Percentiles rank a stretch among this genome's conserved stretches.
Evolutionary conservation across 805 yeast species (phyloP).

Genomic region (Candida nemodendra): DNA sequence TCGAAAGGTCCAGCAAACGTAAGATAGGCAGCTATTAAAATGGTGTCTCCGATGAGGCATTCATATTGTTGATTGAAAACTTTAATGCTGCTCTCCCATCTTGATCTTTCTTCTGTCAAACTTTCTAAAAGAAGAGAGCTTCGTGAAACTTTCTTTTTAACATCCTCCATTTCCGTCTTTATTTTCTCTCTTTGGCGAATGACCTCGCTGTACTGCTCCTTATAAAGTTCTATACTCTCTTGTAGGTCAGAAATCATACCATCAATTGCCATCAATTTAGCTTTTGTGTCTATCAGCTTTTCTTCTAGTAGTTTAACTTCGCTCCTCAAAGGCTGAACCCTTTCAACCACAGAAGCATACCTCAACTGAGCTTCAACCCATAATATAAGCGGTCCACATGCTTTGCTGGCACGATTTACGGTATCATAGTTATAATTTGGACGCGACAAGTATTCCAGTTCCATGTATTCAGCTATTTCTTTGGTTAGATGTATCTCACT

Average conservation of each 20-base stretch:
- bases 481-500: slow-evolving; percentile 56
- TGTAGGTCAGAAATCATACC: slow-evolving; percentile 80
- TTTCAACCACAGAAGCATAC: slow-evolving; percentile 69
- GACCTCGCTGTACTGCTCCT: slow-evolving; percentile 64
- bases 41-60: slow-evolving; percentile 59
- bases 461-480: slow-evolving; percentile 56
- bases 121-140: slow-evolving; percentile 62
- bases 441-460: slow-evolving; percentile 54
- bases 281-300: slow-evolving; percentile 59
- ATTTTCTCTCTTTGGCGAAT: slow-evolving; percentile 78
- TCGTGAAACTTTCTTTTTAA: slow-evolving; percentile 58
- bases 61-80: slow-evolving; percentile 47
- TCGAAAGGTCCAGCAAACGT: slow-evolving; percentile 56
- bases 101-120: slow-evolving; percentile 60
- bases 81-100: slow-evolving; percentile 70
- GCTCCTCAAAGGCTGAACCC: slow-evolving; percentile 67
- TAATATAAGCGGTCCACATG: slow-evolving; percentile 86
- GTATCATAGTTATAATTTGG: slow-evolving; percentile 67
- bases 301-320: slow-evolving; percentile 63
- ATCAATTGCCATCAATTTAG: slow-evolving; percentile 70
- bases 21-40: slow-evolving; percentile 60
- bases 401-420: slow-evolving; percentile 87
- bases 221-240: slow-evolving; percentile 63
- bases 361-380: slow-evolving; percentile 91
- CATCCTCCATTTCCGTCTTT: slow-evolving; percentile 65